A percentile compares a stretch with the other conserved stretches of the same genome.
These are phyloP conservation scores for Hymenoscyphus albidus DNA, from an alignment of 2,329 filamentous ascomycete genomes.

Conservation along the genomic window DNA sequence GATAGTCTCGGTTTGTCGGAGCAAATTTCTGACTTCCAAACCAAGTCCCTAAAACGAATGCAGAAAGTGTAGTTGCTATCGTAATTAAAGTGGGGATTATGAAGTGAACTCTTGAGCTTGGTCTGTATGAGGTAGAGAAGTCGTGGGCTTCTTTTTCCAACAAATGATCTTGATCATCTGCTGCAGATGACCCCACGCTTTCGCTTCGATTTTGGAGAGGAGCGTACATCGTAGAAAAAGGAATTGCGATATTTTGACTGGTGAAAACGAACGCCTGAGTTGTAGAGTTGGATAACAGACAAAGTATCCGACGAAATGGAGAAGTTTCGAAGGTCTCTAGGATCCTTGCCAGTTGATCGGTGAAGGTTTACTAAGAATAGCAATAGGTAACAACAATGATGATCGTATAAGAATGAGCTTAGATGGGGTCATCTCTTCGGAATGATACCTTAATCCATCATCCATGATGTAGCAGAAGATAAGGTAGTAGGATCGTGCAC, in stretches of 20 bases:
- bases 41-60: slow-evolving; percentile 23
- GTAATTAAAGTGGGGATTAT: slow-evolving; percentile 14
- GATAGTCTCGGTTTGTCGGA: slow-evolving; percentile 17
- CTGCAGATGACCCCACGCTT: slow-evolving; percentile 14
- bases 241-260: not conserved
- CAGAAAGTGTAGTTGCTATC: slow-evolving; percentile 14
- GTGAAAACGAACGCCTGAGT: not conserved
- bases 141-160: slow-evolving; percentile 17
- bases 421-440: not conserved
- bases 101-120: slow-evolving; percentile 10
- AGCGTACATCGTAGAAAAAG: slow-evolving; percentile 14
- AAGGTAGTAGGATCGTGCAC: not conserved
- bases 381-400: not conserved
- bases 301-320: not conserved
- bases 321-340: not conserved
- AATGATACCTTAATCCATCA: not conserved
- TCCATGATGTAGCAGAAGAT: not conserved
- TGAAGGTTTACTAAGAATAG: not conserved
- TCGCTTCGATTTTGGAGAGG: slow-evolving; percentile 22
- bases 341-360: not conserved
- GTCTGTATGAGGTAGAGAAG: slow-evolving; percentile 5
- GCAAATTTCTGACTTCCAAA: slow-evolving; percentile 19
- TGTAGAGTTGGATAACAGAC: not conserved
- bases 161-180: slow-evolving; percentile 21
- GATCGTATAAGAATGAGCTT: not conserved